Conservation (phyloP, 306 rosid species). For the Cucurbita argyrosperma region DNA sequence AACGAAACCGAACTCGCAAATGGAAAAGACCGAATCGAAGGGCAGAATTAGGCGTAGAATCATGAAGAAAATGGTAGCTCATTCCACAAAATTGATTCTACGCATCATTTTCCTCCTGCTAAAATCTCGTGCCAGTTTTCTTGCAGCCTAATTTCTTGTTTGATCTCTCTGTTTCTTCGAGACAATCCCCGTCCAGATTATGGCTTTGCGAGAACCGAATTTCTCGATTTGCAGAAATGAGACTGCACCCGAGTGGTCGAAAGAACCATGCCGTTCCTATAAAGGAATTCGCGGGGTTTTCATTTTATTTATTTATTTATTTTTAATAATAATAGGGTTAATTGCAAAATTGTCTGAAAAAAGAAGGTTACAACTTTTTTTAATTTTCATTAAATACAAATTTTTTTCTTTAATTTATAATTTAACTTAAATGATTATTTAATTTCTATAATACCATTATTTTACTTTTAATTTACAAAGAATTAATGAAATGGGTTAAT, state of each 20-base stretch:
- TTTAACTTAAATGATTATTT: no score
- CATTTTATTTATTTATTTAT: neutral
- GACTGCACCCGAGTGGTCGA: neutral
- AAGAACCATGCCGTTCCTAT: neutral
- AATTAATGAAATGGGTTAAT: no score
- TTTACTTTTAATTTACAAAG: no score
- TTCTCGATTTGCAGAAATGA: neutral
- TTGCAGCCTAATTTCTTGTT: neutral
- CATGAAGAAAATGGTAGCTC: slow-evolving; percentile 24
- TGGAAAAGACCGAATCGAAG: slow-evolving; percentile 15
- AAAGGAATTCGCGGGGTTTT: neutral
- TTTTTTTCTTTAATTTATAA: no score
- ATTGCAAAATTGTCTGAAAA: no score
- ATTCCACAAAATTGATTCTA: slow-evolving; percentile 7
- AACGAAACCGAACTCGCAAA: slow-evolving; percentile 36
- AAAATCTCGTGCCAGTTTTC: slow-evolving; percentile 11
- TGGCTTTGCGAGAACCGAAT: neutral
- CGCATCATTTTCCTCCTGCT: slow-evolving; percentile 17
- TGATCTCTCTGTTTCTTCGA: neutral
- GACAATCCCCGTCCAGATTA: neutral
- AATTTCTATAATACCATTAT: no score
- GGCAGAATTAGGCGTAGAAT: slow-evolving; percentile 17
- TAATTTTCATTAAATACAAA: no score
- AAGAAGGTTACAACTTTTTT: no score
- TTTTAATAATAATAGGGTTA: no score